A percentile compares a stretch with the other conserved stretches of the same genome.
Evolutionary conservation across 148 eudicot species (phyloP).

Genomic region (Cornus controversa): DNA sequence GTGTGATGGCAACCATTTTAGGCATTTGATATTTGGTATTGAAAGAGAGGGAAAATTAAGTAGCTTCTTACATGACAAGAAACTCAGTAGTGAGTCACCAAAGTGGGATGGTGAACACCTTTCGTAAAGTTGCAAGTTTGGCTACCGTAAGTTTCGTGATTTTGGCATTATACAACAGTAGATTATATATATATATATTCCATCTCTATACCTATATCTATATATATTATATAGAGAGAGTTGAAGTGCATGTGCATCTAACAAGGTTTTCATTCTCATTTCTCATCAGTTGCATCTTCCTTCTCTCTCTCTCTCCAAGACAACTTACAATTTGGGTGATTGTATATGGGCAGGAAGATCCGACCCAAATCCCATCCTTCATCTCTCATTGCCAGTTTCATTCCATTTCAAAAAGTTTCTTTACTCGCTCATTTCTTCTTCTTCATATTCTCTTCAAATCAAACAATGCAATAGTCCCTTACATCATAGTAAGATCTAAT

Average conservation of each 20-base stretch:
- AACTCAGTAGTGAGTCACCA: neutral
- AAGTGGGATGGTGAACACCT: neutral
- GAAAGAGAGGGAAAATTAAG: no score
- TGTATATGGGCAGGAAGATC: conserved; percentile 9
- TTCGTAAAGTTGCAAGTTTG: conserved; percentile 6
- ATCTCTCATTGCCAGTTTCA: neutral
- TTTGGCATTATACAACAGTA: neutral
- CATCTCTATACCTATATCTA: neutral
- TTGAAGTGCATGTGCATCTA: neutral
- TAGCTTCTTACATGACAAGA: no score
- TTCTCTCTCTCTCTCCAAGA: neutral
- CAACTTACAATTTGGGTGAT: neutral
- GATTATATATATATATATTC: neutral
- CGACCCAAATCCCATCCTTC: conserved; percentile 6
- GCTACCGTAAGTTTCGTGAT: neutral
- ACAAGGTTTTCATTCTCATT: neutral
- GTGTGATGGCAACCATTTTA: no score
- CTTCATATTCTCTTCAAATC: neutral
- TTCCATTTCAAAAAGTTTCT: neutral
- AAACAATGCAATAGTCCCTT: neutral
- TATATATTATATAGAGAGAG: neutral
- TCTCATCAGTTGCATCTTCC: neutral
- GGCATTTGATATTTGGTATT: no score
- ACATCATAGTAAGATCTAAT: neutral
- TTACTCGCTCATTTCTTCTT: neutral